Percentiles rank a stretch among this genome's conserved stretches.
phyloP scores from a whole-genome alignment of 495 filamentous ascomycete species.

The Aspergillus steynii region DNA sequence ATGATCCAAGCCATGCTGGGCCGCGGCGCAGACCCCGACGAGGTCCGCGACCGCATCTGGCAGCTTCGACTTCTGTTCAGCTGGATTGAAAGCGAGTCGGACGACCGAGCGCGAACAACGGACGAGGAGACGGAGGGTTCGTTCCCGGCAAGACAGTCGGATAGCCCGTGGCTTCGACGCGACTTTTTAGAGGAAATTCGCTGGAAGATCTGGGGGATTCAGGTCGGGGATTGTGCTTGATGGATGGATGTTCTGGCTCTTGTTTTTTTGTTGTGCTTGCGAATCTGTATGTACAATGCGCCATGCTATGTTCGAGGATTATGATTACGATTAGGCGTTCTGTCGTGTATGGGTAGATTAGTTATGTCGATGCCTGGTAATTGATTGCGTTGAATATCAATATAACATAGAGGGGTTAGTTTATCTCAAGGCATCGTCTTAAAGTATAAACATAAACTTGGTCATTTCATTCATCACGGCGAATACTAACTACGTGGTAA shows the following conservation, averaged over 20 bases:
- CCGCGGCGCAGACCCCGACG: slow-evolving; percentile 38
- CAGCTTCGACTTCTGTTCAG: slow-evolving; percentile 78
- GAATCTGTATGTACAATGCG: not conserved
- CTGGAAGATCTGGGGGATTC: slow-evolving; percentile 54
- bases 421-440: no score
- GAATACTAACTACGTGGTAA: not conserved
- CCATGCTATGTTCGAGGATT: not conserved
- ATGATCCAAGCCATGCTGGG: slow-evolving; percentile 45
- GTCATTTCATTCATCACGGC: not conserved
- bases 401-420: no score
- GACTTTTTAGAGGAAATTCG: slow-evolving; percentile 46
- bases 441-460: not conserved
- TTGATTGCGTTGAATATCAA: no score
- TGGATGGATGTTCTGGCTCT: slow-evolving; percentile 16
- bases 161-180: slow-evolving; percentile 41
- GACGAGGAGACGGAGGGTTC: slow-evolving; percentile 36
- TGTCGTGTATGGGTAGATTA: not conserved
- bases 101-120: not conserved
- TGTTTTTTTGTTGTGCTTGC: not conserved
- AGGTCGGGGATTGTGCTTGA: slow-evolving; percentile 63
- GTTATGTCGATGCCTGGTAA: not conserved
- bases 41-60: slow-evolving; percentile 64
- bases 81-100: slow-evolving; percentile 62
- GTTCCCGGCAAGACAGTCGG: slow-evolving; percentile 18
- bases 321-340: not conserved